Evolutionary conservation across 129 eudicot genomes (phyloP).

Genomic region (Tagetes erecta): DNA sequence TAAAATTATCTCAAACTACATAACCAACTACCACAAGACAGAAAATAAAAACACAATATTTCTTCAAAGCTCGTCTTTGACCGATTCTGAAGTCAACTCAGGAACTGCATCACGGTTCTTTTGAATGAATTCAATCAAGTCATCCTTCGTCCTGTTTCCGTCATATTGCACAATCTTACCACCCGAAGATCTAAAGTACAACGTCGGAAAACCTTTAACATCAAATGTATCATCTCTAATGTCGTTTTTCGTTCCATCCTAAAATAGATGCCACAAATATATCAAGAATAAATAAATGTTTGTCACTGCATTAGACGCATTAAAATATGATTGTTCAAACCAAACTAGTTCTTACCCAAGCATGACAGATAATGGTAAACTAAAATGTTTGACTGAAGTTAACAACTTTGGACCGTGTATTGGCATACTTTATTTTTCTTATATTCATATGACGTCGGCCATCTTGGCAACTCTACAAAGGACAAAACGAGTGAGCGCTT

Average conservation of each 20-base stretch:
- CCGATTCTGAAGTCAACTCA: conserved; percentile 16
- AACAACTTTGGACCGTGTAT: too few species aligned
- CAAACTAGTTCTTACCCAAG: neutral
- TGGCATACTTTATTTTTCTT: too few species aligned
- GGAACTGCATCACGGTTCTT: conserved; percentile 49
- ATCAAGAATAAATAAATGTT: neutral
- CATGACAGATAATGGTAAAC: neutral
- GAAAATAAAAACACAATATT: neutral
- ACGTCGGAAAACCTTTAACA: conserved; percentile 74
- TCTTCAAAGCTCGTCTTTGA: conserved; percentile 63
- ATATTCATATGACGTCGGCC: too few species aligned
- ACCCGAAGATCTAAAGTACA: conserved; percentile 68
- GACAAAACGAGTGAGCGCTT: conserved; percentile 28
- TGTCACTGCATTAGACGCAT: neutral
- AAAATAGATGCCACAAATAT: neutral
- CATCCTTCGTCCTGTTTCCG: conserved; percentile 81
- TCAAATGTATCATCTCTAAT: conserved; percentile 51
- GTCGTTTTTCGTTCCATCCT: conserved; percentile 96
- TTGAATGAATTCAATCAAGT: conserved; percentile 60
- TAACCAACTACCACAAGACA: conserved; percentile 21
- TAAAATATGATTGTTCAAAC: neutral
- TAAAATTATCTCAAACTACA: conserved; percentile 21
- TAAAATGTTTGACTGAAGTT: neutral
- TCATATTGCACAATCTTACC: conserved; percentile 56
- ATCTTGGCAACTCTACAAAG: neutral